phyloP scores from a whole-genome alignment of 1,139 yeast species.

The Kazachstania sp. region DNA sequence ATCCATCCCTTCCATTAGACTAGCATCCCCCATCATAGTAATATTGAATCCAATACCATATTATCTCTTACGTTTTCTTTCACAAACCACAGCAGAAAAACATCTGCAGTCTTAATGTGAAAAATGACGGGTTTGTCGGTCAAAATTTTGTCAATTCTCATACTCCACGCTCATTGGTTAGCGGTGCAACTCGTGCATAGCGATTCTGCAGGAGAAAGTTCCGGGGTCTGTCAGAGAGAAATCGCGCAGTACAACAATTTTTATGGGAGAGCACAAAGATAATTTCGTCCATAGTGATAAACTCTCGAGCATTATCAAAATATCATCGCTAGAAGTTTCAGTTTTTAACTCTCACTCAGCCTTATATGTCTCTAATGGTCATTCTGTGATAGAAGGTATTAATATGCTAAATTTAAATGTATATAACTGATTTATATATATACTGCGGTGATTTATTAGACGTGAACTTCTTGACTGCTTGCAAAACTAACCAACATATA shows the following conservation, averaged over 20 bases:
- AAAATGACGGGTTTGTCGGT: conserved; percentile 4
- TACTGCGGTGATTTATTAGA: conserved; percentile 17
- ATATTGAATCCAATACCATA: neutral
- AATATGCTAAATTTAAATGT: neutral
- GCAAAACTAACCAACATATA: conserved; percentile 68
- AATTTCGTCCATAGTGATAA: too few species aligned
- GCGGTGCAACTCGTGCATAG: neutral
- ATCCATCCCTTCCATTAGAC: too few species aligned
- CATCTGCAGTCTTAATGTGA: neutral
- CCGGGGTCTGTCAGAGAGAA: too few species aligned
- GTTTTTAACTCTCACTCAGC: too few species aligned
- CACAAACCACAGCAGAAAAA: neutral
- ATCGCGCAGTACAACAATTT: too few species aligned
- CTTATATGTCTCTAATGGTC: too few species aligned
- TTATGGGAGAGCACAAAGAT: too few species aligned
- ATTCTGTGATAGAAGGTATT: too few species aligned
- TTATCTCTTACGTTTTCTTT: neutral
- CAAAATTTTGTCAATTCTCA: neutral
- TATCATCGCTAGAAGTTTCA: too few species aligned
- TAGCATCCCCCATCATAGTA: too few species aligned
- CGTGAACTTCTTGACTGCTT: conserved; percentile 58
- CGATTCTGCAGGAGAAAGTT: neutral
- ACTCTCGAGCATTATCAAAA: too few species aligned
- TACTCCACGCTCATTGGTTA: conserved; percentile 2
- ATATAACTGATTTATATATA: neutral